These are phyloP conservation scores for Eleusine indica DNA, from an alignment of 176 grass and related monocot species.

Conservation along the genomic window DNA sequence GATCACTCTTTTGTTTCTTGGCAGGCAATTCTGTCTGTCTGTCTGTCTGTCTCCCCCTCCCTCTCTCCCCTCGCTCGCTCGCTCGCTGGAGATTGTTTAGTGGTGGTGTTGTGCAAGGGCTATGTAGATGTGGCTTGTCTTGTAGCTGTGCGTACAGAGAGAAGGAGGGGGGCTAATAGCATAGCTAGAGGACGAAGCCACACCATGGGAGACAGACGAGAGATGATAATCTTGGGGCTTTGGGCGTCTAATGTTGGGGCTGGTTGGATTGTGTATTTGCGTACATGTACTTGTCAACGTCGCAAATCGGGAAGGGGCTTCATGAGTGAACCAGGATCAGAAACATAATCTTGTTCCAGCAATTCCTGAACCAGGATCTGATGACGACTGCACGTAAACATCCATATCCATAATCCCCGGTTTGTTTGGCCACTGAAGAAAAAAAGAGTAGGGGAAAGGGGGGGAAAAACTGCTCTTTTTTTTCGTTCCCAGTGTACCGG, in stretches of 20 bases:
- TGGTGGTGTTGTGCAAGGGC: conserved; percentile 30
- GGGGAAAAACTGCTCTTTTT: no score
- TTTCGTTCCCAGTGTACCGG: no score
- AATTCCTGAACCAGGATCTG: background rate
- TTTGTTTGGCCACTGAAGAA: background rate
- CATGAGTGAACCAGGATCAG: no score
- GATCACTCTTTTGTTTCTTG: conserved; percentile 45
- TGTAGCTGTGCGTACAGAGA: conserved; percentile 17
- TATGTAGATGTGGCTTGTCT: conserved; percentile 46
- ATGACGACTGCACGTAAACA: background rate
- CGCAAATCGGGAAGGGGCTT: background rate
- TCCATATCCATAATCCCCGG: background rate
- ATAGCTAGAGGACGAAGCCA: background rate
- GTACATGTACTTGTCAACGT: background rate
- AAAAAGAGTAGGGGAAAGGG: no score
- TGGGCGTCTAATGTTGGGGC: no score
- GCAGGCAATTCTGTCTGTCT: conserved; percentile 48
- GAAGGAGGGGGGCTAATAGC: background rate
- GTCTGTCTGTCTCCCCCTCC: background rate
- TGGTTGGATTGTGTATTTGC: background rate
- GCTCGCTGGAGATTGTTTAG: conserved; percentile 14
- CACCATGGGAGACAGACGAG: conserved; percentile 1
- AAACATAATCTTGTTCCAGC: background rate
- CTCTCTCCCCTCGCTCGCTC: background rate
- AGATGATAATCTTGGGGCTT: background rate